These are phyloP conservation scores for Tulasnella sp. DNA, from an alignment of 768 basidiomycete species.

Conservation along the genomic window DNA sequence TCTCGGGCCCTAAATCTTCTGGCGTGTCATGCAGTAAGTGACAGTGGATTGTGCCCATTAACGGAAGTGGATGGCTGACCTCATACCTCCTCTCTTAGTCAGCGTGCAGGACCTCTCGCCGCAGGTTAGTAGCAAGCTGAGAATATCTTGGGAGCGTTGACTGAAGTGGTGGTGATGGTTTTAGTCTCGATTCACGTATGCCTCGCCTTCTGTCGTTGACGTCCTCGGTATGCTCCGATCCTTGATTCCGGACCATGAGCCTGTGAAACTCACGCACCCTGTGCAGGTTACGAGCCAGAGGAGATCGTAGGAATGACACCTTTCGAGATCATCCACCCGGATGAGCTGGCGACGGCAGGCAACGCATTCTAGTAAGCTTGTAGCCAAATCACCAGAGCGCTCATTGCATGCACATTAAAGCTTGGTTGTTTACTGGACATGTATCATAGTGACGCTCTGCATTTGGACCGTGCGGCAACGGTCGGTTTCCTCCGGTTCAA, in stretches of 20 bases:
- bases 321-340: constrained; percentile 13
- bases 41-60: neutral
- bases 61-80: neutral
- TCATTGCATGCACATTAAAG: neutral
- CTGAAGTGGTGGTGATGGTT: neutral
- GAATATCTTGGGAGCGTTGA: neutral
- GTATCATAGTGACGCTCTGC: constrained; percentile 5
- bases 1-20: neutral
- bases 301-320: constrained; percentile 15
- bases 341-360: constrained; percentile 3
- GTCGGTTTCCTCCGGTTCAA: constrained; percentile 15
- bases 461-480: constrained; percentile 9
- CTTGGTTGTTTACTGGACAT: neutral
- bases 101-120: constrained; percentile 14
- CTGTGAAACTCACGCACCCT: neutral
- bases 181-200: constrained; percentile 13
- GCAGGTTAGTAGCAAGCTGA: neutral
- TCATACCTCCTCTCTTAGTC: neutral
- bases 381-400: too few relatives aligned
- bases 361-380: constrained; percentile 12
- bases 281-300: constrained; percentile 12
- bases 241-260: neutral
- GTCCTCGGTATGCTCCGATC: constrained; percentile 4
- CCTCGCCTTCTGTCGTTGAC: constrained; percentile 10
- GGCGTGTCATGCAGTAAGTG: constrained; percentile 10